Conservation (phyloP, 768 basidiomycete genomes). For the Lactarius indigo region DNA sequence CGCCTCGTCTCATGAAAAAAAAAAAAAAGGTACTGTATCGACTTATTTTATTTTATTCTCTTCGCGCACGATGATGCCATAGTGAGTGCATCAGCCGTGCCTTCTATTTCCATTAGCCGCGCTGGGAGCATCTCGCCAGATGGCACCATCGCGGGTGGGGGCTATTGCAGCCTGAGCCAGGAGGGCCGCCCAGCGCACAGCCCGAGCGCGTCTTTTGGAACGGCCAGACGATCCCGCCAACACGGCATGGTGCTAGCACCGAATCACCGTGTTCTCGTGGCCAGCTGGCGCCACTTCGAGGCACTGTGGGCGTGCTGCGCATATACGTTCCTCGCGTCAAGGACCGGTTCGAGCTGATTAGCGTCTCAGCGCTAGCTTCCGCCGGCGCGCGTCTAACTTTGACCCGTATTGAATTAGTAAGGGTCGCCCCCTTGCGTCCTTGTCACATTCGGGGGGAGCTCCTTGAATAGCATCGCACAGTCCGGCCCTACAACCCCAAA, state of each 20-base stretch:
- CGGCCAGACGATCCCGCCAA: background rate
- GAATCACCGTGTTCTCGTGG: background rate
- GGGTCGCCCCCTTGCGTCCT: background rate
- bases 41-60: background rate
- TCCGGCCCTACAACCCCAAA: background rate
- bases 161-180: background rate
- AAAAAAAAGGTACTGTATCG: background rate
- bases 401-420: background rate
- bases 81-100: background rate
- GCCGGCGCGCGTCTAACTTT: background rate
- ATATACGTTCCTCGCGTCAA: background rate
- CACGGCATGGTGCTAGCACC: background rate
- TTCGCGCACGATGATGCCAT: background rate
- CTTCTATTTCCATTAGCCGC: too few species aligned
- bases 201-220: background rate
- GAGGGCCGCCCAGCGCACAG: constrained; percentile 5
- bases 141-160: constrained; percentile 8
- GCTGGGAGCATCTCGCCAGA: constrained; percentile 3
- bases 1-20: background rate
- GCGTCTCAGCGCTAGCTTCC: background rate
- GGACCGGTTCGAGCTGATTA: constrained; percentile 12
- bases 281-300: background rate
- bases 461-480: background rate
- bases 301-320: background rate
- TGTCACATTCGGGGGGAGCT: background rate